Conservation (phyloP, 441 rosid genomes). For the Isatis lusitanica region DNA sequence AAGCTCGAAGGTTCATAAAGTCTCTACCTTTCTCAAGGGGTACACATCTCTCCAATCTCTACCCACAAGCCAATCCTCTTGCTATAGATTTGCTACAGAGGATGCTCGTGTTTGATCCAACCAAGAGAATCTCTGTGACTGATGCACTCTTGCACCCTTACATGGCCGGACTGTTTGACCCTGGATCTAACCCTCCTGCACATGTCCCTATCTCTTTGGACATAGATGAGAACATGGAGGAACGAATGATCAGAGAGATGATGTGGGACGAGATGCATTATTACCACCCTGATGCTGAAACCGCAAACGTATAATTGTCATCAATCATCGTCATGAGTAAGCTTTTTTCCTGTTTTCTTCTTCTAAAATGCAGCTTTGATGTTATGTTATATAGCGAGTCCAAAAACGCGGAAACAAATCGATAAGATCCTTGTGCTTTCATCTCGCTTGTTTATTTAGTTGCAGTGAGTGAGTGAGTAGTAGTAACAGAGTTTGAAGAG, state of each 20-base stretch:
- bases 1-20: constrained; percentile 56
- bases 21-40: constrained; percentile 57
- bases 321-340: constrained; percentile 8
- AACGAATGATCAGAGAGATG: constrained; percentile 55
- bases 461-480: constrained; percentile 30
- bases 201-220: constrained; percentile 53
- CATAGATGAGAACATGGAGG: constrained; percentile 56
- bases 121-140: constrained; percentile 57
- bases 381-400: constrained; percentile 31
- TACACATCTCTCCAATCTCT: constrained; percentile 47
- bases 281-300: constrained; percentile 55
- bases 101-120: constrained; percentile 69
- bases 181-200: constrained; percentile 49
- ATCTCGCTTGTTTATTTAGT: constrained; percentile 16
- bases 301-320: not conserved
- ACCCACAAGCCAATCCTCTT: constrained; percentile 64
- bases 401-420: not conserved
- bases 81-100: constrained; percentile 61
- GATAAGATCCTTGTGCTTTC: constrained; percentile 3
- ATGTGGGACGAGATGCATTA: constrained; percentile 65
- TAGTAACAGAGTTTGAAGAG: constrained; percentile 27
- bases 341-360: constrained; percentile 4
- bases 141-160: constrained; percentile 67
- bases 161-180: constrained; percentile 60
- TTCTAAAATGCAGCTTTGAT: constrained; percentile 21